Evolutionary conservation across 371 early-diverging fungal species (phyloP).

Genomic region (Circinella minor): DNA sequence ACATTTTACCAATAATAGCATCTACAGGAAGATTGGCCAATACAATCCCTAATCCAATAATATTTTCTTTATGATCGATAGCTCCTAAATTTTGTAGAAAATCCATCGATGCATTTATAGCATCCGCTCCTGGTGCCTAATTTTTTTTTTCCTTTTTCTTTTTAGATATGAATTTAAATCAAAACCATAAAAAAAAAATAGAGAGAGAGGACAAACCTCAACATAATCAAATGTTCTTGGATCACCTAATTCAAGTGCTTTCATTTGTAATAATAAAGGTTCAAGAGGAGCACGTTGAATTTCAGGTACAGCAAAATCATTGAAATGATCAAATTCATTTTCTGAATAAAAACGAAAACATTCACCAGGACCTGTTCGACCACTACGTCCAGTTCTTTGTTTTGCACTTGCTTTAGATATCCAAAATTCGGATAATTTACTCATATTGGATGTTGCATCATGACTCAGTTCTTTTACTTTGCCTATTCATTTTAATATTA

Average conservation of each 20-base stretch:
- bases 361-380: conserved; percentile 81
- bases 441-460: conserved; percentile 56
- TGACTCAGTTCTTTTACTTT: conserved; percentile 71
- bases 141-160: too few relatives aligned
- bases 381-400: conserved; percentile 91
- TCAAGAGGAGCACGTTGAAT: conserved; percentile 80
- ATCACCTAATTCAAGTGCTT: conserved; percentile 64
- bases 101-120: conserved; percentile 64
- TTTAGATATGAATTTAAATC: too few relatives aligned
- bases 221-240: conserved; percentile 60
- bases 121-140: conserved; percentile 20
- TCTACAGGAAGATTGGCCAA: conserved; percentile 88
- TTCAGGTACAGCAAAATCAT: conserved; percentile 68
- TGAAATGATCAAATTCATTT: conserved; percentile 51
- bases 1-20: conserved; percentile 85
- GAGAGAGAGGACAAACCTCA: conserved; percentile 33
- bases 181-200: too few relatives aligned
- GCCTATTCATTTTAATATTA: too few relatives aligned
- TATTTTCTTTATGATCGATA: conserved; percentile 50
- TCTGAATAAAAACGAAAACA: conserved; percentile 63
- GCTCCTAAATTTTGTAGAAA: conserved; percentile 66
- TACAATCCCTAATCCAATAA: conserved; percentile 86
- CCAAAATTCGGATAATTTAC: conserved; percentile 70
- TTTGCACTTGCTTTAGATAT: conserved; percentile 74
- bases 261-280: conserved; percentile 78